Percentiles rank a stretch among this genome's conserved stretches.
These are phyloP conservation scores for Ceratobasidium sp. DNA, from an alignment of 1,284 basidiomycete species.

Conservation along the genomic window DNA sequence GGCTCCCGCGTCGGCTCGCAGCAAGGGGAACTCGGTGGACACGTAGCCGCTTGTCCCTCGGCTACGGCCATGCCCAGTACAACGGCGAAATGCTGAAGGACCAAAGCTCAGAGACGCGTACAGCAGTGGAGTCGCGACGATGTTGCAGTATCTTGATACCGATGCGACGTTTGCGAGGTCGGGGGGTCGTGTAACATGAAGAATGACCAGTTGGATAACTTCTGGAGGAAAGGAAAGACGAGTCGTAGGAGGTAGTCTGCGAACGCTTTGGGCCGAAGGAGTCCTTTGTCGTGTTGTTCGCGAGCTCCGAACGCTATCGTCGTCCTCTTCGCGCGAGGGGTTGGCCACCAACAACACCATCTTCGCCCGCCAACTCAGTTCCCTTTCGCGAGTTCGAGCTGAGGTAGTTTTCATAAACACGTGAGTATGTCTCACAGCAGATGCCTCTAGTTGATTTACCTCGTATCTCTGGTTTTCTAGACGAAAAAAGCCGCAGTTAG, in stretches of 20 bases:
- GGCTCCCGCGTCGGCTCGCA: conserved; percentile 20
- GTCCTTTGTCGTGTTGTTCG: background rate
- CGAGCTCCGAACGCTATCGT: background rate
- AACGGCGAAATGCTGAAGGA: conserved; percentile 17
- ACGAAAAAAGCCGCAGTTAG: conserved; percentile 4
- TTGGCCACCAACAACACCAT: conserved; percentile 39
- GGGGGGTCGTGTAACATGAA: conserved; percentile 10
- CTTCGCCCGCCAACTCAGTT: conserved; percentile 28
- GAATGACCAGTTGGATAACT: conserved; percentile 11
- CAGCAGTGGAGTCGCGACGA: conserved; percentile 19
- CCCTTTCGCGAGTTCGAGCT: conserved; percentile 17
- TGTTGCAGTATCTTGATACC: conserved; percentile 26
- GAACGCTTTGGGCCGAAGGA: background rate
- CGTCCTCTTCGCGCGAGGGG: conserved; percentile 36
- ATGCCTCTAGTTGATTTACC: conserved; percentile 1
- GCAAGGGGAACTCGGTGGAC: conserved; percentile 32
- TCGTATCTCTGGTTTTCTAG: conserved; percentile 1
- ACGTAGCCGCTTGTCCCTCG: conserved; percentile 29
- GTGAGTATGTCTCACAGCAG: background rate
- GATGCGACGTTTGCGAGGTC: conserved; percentile 32
- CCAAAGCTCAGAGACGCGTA: conserved; percentile 34
- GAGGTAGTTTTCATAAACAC: background rate
- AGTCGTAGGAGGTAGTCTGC: no score
- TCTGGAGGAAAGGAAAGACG: conserved; percentile 23
- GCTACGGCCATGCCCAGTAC: background rate